Base-by-base conservation (phyloP, 805 yeast genomes). In the Candida parachauliodes region DNA sequence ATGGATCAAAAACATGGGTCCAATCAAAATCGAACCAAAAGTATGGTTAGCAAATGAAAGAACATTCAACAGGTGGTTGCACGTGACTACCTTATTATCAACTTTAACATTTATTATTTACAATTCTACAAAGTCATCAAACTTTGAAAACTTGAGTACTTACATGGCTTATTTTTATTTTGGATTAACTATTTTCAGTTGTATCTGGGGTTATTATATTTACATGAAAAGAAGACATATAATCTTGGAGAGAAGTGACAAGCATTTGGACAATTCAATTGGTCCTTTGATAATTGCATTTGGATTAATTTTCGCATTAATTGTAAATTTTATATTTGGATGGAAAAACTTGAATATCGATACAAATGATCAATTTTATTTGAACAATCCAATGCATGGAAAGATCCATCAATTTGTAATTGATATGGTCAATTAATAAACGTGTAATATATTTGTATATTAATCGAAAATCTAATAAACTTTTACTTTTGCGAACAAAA, bases 21-120 rank as follows among this genome's bases (percentile, higher is more conserved):
- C 96, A 1, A 77, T 88, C 39, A 88, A 85, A 62, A 89, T 93
- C 41, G 98, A 93, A 67, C 94, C 98, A 21, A 93, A 93, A 57
- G 98, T 93, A 10, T 93, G 98, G 97, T 72, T 93, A 46, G 98
- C 98, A 20, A 93, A 93, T 56, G 98, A 93, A 67, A 83, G 98
- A 60, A 93, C 98, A 3, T 91, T 89, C 67, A 83, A 87, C 69
- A 77, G 94, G 61, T 93, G 98, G 98, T 70, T 93, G 47, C 88
- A 83, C 46, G 91, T 91, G 16, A 84, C 95, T 10, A 79, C 94
- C 0, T 68, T 93, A 55, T 72, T 93, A 49, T 80, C 95, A 15
- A 81, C 89, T 0, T 65, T 93, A 51, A 88, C 98, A 0, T 88
- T 89, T 54, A 73, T 93, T 11, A 76, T 93, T 39, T 86, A 86